A percentile compares a stretch with the other conserved stretches of the same genome.
These are phyloP conservation scores for Microdochium trichocladiopsis DNA, from an alignment of 2,329 filamentous ascomycete species.

Conservation along the genomic window DNA sequence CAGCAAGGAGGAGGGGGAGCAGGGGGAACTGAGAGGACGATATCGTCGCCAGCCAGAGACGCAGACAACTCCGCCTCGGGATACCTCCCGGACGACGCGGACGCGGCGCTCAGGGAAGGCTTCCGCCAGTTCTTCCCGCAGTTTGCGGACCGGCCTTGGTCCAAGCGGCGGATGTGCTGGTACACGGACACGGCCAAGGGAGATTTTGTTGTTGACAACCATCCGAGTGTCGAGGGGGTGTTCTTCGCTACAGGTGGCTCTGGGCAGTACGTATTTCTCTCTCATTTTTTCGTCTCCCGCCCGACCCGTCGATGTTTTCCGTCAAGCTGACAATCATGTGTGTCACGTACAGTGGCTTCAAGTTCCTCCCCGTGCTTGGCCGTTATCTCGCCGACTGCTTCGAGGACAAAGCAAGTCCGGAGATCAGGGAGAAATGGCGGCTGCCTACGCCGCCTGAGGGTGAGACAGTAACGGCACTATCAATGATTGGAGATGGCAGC, in stretches of 20 bases:
- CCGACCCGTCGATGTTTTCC: background rate
- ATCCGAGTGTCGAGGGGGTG: slow-evolving; percentile 38
- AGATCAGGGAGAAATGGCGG: slow-evolving; percentile 20
- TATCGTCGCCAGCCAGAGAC: slow-evolving; percentile 26
- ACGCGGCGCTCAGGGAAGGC: slow-evolving; percentile 41
- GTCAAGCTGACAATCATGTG: background rate
- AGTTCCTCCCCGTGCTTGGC: slow-evolving; percentile 16
- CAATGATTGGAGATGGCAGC: background rate
- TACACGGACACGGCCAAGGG: slow-evolving; percentile 59
- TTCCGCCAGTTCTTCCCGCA: slow-evolving; percentile 46
- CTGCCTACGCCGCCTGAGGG: background rate
- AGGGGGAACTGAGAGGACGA: slow-evolving; percentile 1
- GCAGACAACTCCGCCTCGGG: slow-evolving; percentile 30
- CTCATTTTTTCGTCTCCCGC: background rate
- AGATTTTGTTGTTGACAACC: slow-evolving; percentile 53
- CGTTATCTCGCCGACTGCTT: slow-evolving; percentile 22
- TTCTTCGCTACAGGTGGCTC: slow-evolving; percentile 42
- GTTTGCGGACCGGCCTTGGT: slow-evolving; percentile 43
- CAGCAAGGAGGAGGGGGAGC: slow-evolving; percentile 9
- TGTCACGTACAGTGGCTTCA: slow-evolving; percentile 13
- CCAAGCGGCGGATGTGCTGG: slow-evolving; percentile 50
- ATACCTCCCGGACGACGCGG: slow-evolving; percentile 41
- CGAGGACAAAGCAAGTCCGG: slow-evolving; percentile 18
- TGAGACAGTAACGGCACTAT: background rate
- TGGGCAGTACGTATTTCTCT: slow-evolving; percentile 24